A percentile compares a stretch with the other conserved stretches of the same genome.
phyloP scores from a whole-genome alignment of 2,329 filamentous ascomycete genomes.

The Graphilbum ipis-grandicollis region DNA sequence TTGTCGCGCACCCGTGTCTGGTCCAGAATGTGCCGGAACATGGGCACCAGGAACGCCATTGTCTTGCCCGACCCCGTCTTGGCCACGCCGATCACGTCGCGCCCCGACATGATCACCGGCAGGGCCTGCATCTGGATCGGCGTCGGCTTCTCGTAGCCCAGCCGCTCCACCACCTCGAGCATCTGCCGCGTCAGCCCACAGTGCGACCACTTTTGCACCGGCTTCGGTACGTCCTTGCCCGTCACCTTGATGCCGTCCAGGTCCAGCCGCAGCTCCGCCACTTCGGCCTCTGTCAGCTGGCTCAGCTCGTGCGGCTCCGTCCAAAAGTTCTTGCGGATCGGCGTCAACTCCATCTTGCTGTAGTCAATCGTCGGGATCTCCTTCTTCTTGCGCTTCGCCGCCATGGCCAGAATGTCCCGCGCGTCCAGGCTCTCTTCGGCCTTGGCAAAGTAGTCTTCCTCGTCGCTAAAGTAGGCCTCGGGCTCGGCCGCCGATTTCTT shows the following conservation, averaged over 20 bases:
- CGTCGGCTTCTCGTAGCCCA: conserved; percentile 79
- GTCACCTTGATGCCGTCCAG: conserved; percentile 91
- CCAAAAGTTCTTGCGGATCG: conserved; percentile 90
- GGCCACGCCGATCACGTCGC: conserved; percentile 88
- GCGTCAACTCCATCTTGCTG: conserved; percentile 65
- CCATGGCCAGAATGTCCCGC: conserved; percentile 32
- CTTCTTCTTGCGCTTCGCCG: conserved; percentile 71
- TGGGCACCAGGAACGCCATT: conserved; percentile 82
- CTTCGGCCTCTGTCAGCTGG: conserved; percentile 69
- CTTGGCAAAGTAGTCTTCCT: conserved; percentile 51
- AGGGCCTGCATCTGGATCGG: conserved; percentile 92
- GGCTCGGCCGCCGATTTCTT: conserved; percentile 45
- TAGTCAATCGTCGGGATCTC: conserved; percentile 84
- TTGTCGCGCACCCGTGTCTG: conserved; percentile 65
- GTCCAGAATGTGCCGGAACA: conserved; percentile 97
- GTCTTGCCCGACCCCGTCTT: conserved; percentile 98
- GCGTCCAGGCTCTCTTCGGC: conserved; percentile 29
- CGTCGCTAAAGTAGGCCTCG: conserved; percentile 76
- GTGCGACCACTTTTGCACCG: conserved; percentile 92
- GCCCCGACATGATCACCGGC: conserved; percentile 86
- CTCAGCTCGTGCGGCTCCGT: conserved; percentile 72
- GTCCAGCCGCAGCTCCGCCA: conserved; percentile 65
- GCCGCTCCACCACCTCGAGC: conserved; percentile 62
- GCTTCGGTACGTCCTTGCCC: conserved; percentile 76
- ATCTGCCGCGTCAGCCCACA: conserved; percentile 79